phyloP scores from a whole-genome alignment of 1,284 basidiomycete genomes.

The Salmacisia buchloeana region DNA sequence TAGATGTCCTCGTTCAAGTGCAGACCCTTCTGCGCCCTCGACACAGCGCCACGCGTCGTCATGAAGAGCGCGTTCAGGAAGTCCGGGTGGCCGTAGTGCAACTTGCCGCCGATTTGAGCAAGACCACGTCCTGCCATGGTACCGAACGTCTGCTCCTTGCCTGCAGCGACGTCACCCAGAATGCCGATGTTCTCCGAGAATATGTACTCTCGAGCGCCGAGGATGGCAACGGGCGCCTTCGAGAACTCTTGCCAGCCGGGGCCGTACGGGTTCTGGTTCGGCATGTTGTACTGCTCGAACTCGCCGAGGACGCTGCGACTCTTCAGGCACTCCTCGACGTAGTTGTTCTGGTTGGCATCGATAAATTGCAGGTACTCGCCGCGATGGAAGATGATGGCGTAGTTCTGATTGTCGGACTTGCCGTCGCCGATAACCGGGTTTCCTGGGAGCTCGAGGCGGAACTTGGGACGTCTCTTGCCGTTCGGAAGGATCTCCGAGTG shows the following conservation, averaged over 20 bases:
- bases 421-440: slow-evolving; percentile 99
- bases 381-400: slow-evolving; percentile 97
- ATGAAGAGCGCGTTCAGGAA: slow-evolving; percentile 97
- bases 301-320: slow-evolving; percentile 96
- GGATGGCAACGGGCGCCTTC: slow-evolving; percentile 85
- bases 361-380: slow-evolving; percentile 98
- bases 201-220: slow-evolving; percentile 98
- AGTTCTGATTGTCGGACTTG: slow-evolving; percentile 99
- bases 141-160: slow-evolving; percentile 99
- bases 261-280: slow-evolving; percentile 83
- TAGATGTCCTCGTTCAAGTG: slow-evolving; percentile 99
- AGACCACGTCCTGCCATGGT: slow-evolving; percentile 89
- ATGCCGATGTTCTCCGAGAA: slow-evolving; percentile 99
- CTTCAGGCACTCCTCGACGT: slow-evolving; percentile 98
- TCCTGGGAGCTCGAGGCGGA: slow-evolving; percentile 94
- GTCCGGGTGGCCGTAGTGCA: slow-evolving; percentile 98
- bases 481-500: slow-evolving; percentile 91
- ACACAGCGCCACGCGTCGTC: slow-evolving; percentile 95
- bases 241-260: slow-evolving; percentile 63
- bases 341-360: slow-evolving; percentile 99
- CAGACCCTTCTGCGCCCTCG: slow-evolving; percentile 96
- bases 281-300: slow-evolving; percentile 87
- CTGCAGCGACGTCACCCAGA: slow-evolving; percentile 92
- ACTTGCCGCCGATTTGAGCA: slow-evolving; percentile 95
- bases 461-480: slow-evolving; percentile 87